These are phyloP conservation scores for Amborella trichopoda DNA, from an alignment of 164 flowering plant genomes.

Conservation along the genomic window DNA sequence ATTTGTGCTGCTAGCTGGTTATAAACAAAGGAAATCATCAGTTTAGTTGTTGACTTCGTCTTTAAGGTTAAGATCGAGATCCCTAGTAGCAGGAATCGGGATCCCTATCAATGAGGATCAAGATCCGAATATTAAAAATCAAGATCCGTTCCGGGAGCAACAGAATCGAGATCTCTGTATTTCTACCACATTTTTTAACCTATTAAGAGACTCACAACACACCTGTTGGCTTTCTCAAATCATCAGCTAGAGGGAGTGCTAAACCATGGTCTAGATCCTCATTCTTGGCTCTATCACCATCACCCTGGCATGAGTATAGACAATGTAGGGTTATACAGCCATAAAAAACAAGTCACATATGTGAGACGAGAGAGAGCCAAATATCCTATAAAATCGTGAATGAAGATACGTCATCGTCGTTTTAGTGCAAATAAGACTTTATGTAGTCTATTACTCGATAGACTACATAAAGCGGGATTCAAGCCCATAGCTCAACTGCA, in stretches of 20 bases:
- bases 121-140: not conserved
- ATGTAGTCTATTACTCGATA: not conserved
- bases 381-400: not conserved
- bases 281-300: conserved; percentile 13
- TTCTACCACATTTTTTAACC: not conserved
- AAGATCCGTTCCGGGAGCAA: too few species aligned
- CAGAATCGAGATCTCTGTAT: not conserved
- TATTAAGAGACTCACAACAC: too few species aligned
- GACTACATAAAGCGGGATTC: not conserved
- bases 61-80: too few species aligned
- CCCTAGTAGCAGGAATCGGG: too few species aligned
- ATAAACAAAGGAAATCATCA: too few species aligned
- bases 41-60: too few species aligned
- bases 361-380: not conserved
- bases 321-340: conserved; percentile 2
- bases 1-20: too few species aligned
- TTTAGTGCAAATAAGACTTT: not conserved
- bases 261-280: conserved; percentile 30
- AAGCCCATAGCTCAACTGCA: too few species aligned
- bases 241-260: conserved; percentile 66
- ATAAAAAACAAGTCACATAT: not conserved
- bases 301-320: conserved; percentile 11
- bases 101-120: too few species aligned
- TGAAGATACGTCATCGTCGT: not conserved
- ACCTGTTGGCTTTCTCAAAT: conserved; percentile 37